Base-by-base conservation (phyloP, 495 filamentous ascomycete genomes). In the Ramalina intermedia region DNA sequence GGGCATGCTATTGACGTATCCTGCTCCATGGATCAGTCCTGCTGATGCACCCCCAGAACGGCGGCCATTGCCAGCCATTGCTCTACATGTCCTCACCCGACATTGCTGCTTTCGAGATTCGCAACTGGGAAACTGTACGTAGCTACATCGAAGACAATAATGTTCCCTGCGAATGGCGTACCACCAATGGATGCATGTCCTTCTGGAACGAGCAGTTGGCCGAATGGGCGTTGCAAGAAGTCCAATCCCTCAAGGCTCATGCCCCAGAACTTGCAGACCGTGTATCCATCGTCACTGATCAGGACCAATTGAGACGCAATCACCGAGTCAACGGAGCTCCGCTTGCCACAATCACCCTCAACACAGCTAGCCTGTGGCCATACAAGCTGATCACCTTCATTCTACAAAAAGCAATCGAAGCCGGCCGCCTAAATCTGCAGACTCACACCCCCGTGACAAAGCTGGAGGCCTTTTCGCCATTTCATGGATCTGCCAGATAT, bases 381-480 rank as follows among this genome's bases (percentile, higher is more conserved):
- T 93, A 91, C 58, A 87, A 85, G 58, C 73, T 88, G 16, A 77
- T 91, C 7, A 69, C 79, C 0, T 75, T 72, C 43, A 61, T 87
- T 0, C 65, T 93, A 1, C 75, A 79, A 52, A 62, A 63, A 2
- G 67, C 85, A 0, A 61, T 83, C 0, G 58, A 53, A 1, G 53
- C 63, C 8, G 51, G 58, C 2, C 52, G 54, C 0, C 76, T 94
- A 49, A 83, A 80, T 53, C 69, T 94, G 12, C 84, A 91, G 57
- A 87, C 82, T 8, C 74, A 76, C 37, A 87, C 84, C 1, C 74
- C 83, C 1, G 83, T 82, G 4, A 76, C 70, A 1, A 38, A 33
- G 21, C 43, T 61, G 16, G 49, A 58, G 12, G 12, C 35, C 6
- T 42, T 17, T 21, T 21, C 39, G 12, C 23, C 36, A 6, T 7